phyloP scores from a whole-genome alignment of 2,329 filamentous ascomycete genomes.

The Periconia macrospinosa region DNA sequence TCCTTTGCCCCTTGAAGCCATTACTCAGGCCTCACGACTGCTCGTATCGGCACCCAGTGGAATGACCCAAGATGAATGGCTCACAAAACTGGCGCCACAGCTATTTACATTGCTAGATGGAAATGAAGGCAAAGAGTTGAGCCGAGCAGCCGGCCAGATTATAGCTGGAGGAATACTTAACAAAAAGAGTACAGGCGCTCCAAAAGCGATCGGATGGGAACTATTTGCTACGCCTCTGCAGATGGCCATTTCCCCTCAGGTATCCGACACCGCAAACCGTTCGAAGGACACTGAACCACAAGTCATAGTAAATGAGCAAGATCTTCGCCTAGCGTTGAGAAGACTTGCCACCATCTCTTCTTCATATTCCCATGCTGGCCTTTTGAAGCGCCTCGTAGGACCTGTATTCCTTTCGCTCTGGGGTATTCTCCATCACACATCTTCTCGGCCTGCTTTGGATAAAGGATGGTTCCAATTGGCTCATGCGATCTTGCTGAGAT shows the following conservation, averaged over 20 bases:
- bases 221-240: constrained; percentile 63
- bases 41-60: constrained; percentile 62
- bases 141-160: constrained; percentile 62
- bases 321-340: constrained; percentile 56
- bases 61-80: constrained; percentile 62
- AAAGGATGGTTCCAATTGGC: constrained; percentile 28
- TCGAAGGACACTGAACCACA: constrained; percentile 51
- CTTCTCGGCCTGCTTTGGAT: constrained; percentile 30
- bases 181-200: constrained; percentile 64
- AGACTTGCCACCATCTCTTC: constrained; percentile 60
- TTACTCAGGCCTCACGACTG: constrained; percentile 64
- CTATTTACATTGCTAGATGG: constrained; percentile 65
- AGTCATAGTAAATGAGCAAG: constrained; percentile 51
- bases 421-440: constrained; percentile 60
- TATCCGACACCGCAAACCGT: constrained; percentile 40
- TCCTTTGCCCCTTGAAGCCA: constrained; percentile 68
- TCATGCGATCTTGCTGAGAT: constrained; percentile 39
- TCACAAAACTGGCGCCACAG: constrained; percentile 62
- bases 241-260: constrained; percentile 49
- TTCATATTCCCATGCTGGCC: constrained; percentile 67
- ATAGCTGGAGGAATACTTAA: constrained; percentile 70
- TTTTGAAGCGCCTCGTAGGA: constrained; percentile 63
- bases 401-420: constrained; percentile 65
- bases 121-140: constrained; percentile 58
- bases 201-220: constrained; percentile 63